Percentiles rank a stretch among this genome's conserved stretches.
Evolutionary conservation across 805 yeast species (phyloP).

Genomic region (Dipodascus geniculatus): DNA sequence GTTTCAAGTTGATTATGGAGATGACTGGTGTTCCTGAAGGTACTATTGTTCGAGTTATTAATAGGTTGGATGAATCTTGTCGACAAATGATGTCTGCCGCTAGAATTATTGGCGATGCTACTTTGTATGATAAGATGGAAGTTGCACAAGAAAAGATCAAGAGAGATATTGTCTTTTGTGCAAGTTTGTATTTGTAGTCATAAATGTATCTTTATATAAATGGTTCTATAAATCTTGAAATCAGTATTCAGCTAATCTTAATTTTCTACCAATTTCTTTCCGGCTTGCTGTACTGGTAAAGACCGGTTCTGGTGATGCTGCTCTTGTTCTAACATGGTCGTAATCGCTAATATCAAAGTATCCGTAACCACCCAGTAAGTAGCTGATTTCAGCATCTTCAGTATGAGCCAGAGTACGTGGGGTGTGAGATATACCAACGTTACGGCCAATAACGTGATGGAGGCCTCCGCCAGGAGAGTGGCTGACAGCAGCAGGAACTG

Average conservation of each 20-base stretch:
- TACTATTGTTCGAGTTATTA: slow-evolving; percentile 90
- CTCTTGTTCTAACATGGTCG: slow-evolving; percentile 42
- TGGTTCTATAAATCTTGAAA: neutral
- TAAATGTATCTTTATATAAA: neutral
- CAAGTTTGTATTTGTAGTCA: slow-evolving; percentile 67
- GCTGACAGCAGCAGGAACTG: slow-evolving; percentile 1
- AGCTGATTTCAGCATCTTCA: slow-evolving; percentile 23
- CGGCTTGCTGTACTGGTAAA: slow-evolving; percentile 31
- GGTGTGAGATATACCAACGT: slow-evolving; percentile 7
- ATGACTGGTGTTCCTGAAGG: slow-evolving; percentile 91
- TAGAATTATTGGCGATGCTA: slow-evolving; percentile 84
- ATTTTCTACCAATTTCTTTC: slow-evolving; percentile 52
- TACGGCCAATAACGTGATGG: slow-evolving; percentile 12
- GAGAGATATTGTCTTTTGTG: slow-evolving; percentile 95
- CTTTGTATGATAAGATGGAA: slow-evolving; percentile 79
- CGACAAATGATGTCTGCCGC: slow-evolving; percentile 92
- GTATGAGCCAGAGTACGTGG: slow-evolving; percentile 9
- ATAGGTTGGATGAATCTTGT: slow-evolving; percentile 88
- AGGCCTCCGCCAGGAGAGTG: slow-evolving; percentile 3
- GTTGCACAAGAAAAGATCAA: slow-evolving; percentile 91
- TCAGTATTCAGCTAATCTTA: slow-evolving; percentile 51
- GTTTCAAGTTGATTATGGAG: slow-evolving; percentile 84
- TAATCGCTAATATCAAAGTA: slow-evolving; percentile 69
- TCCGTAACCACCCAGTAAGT: slow-evolving; percentile 72
- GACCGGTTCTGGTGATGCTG: slow-evolving; percentile 43